A percentile compares a stretch with the other conserved stretches of the same genome.
phyloP scores from a whole-genome alignment of 371 early-diverging fungal species.

The Apophysomyces elegans region DNA sequence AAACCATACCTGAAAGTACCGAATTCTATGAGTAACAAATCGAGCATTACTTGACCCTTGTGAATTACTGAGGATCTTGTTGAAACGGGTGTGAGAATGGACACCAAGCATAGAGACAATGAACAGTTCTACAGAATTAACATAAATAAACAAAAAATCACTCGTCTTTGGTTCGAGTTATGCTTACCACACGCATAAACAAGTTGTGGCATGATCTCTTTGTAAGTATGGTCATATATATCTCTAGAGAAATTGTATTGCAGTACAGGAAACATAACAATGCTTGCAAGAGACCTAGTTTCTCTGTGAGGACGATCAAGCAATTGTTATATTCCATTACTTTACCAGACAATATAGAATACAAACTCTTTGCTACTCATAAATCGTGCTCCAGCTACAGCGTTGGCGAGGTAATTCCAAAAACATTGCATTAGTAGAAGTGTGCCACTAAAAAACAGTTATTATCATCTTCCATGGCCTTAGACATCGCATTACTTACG shows the following conservation, averaged over 20 bases:
- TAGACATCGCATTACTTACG: background rate
- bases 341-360: slow-evolving; percentile 51
- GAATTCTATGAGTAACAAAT: slow-evolving; percentile 39
- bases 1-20: slow-evolving; percentile 39
- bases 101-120: slow-evolving; percentile 44
- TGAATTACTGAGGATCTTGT: slow-evolving; percentile 33
- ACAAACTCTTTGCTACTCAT: slow-evolving; percentile 58
- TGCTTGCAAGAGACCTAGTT: slow-evolving; percentile 38
- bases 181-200: slow-evolving; percentile 45
- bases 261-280: slow-evolving; percentile 45
- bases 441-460: slow-evolving; percentile 36
- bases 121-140: slow-evolving; percentile 32
- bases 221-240: slow-evolving; percentile 43
- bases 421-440: slow-evolving; percentile 55
- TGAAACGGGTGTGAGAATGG: slow-evolving; percentile 51
- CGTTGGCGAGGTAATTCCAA: slow-evolving; percentile 58
- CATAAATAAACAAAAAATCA: background rate
- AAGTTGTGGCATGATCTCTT: slow-evolving; percentile 54
- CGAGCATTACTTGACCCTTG: slow-evolving; percentile 29
- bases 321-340: background rate
- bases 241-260: slow-evolving; percentile 48
- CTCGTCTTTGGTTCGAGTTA: background rate
- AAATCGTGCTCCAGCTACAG: slow-evolving; percentile 49
- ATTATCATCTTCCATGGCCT: background rate
- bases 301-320: background rate